Conservation (phyloP, 139 green algal species). For the Prasinococcaceae sp. region DNA sequence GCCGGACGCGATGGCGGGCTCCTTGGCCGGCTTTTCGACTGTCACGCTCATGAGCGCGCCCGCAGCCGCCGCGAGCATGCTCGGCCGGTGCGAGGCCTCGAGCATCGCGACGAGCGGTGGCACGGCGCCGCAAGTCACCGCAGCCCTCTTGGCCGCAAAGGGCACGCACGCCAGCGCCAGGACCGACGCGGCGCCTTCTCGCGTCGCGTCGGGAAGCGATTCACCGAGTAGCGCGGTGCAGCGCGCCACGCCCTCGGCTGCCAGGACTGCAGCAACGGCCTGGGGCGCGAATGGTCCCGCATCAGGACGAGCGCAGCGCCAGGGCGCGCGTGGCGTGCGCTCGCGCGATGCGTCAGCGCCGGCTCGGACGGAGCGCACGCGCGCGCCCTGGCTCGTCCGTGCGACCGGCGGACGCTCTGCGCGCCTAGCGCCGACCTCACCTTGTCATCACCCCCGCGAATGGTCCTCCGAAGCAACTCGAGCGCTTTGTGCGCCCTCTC, state of each 20-base stretch:
- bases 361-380: not conserved
- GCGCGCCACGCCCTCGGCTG: no score
- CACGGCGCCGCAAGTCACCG: not conserved
- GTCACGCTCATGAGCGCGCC: not conserved
- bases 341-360: not conserved
- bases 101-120: not conserved
- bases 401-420: no score
- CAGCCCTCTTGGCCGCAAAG: not conserved
- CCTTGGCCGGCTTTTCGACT: not conserved
- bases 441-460: no score
- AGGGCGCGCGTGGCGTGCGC: no score
- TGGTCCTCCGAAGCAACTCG: not conserved
- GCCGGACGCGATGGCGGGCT: not conserved
- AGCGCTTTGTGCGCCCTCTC: not conserved
- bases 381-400: no score
- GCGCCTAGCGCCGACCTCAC: no score
- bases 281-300: no score
- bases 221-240: no score
- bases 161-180: not conserved
- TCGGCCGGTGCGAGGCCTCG: not conserved
- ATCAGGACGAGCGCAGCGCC: not conserved
- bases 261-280: no score
- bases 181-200: not conserved
- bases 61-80: not conserved
- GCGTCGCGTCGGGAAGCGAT: not conserved